Evolutionary conservation across 2,329 filamentous ascomycete genomes (phyloP), one percentile per base, ranked within the genome.

Genomic region (Fonsecaea nubica): DNA sequence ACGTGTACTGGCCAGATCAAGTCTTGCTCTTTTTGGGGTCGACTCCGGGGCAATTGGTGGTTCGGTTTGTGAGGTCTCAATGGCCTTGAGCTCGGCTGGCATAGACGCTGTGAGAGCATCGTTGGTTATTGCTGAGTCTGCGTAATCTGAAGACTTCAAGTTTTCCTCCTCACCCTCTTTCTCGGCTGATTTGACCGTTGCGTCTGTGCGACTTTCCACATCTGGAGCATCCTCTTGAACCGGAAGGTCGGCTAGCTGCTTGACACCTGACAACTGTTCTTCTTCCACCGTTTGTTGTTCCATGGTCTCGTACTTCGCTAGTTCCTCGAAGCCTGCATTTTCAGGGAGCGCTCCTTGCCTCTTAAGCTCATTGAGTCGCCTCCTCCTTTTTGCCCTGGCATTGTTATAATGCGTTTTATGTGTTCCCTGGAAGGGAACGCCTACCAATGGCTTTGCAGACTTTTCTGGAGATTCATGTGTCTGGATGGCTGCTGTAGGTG

Each of bases 1-100:
- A 61, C 87, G 84, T 2, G 88, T 87, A 59, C 89, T 88, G 15
- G 83, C 85, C 35, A 92, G 63, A 72, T 89, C 84, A 38, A 89
- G 76, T 18, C 78, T 78, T 54, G 81, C 79, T 64, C 80, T 78
- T 42, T 74, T 77, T 12, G 73, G 66, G 10, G 68, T 15, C 15
- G 57, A 54, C 15, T 65, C 65, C 33, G 25, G 18, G 7, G 38
- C 58, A 9, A 58, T 12, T 12, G 38, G 25, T 12, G 45, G 10
- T 9, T 64, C 61, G 35, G 33, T n/a, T 15, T 62, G 55, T 3
- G 45, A 38, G 12, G 57, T 45, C 54, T 50, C 38, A 5, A 42
- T 56, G 21, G 36, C 21, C 32, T 58, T 61, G 55, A 56, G 4
- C 36, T 33, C 54, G 42, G 32, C 58, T 15, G 54, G n/a, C 32